Evolutionary conservation across 257 asterid species (phyloP).

Genomic region (Schizonepeta tenuifolia): DNA sequence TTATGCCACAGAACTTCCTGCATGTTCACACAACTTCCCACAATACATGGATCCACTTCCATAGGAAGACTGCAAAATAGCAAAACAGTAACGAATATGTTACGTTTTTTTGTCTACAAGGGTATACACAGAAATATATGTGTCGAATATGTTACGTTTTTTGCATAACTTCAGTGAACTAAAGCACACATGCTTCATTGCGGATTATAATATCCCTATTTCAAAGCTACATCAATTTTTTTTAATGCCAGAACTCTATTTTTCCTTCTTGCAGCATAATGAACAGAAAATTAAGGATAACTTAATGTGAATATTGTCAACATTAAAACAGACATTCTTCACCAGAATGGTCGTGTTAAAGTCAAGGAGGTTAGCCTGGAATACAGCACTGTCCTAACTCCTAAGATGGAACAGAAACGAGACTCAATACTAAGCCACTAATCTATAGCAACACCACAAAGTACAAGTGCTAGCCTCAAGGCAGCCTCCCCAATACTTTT

Average conservation of each 20-base stretch:
- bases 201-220: background rate
- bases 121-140: background rate
- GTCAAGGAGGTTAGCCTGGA: no score
- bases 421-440: background rate
- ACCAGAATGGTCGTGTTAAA: background rate
- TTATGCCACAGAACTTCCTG: background rate
- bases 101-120: background rate
- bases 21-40: slow-evolving; percentile 10
- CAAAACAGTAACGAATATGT: no score
- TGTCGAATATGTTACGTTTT: background rate
- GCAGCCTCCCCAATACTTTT: background rate
- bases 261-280: background rate
- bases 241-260: background rate
- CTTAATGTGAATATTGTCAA: background rate
- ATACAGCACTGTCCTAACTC: no score
- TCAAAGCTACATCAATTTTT: background rate
- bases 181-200: background rate
- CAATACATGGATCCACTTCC: background rate
- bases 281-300: background rate
- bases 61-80: no score
- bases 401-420: background rate
- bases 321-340: background rate
- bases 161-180: background rate
- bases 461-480: background rate
- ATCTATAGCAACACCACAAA: background rate